These are phyloP conservation scores for Globisporangium cylindrosporum DNA, from an alignment of 352 stramenopile species.

Conservation along the genomic window DNA sequence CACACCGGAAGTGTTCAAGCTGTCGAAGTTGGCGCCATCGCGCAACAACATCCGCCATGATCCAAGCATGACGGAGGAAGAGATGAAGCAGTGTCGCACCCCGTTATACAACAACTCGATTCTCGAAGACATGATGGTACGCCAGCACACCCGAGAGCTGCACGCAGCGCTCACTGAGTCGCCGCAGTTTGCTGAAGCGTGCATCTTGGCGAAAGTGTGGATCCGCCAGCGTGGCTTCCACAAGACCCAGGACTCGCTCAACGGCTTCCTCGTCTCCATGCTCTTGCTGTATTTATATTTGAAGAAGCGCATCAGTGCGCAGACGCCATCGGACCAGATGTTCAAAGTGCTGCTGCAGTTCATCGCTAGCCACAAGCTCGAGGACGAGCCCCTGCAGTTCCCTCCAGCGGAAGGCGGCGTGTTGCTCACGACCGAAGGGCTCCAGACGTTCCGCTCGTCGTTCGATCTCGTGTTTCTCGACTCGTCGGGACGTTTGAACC, in stretches of 20 bases:
- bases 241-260: constrained; percentile 69
- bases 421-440: constrained; percentile 56
- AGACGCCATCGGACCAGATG: constrained; percentile 82
- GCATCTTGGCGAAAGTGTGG: constrained; percentile 87
- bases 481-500: constrained; percentile 67
- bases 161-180: constrained; percentile 64
- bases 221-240: constrained; percentile 81
- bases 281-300: constrained; percentile 82
- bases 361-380: constrained; percentile 61
- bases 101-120: constrained; percentile 90
- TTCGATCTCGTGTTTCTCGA: constrained; percentile 82
- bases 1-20: constrained; percentile 68
- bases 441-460: constrained; percentile 59
- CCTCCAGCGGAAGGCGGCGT: constrained; percentile 52
- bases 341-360: constrained; percentile 86
- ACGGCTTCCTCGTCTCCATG: constrained; percentile 83
- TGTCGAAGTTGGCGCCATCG: constrained; percentile 72
- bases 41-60: constrained; percentile 87
- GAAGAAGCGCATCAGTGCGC: constrained; percentile 63
- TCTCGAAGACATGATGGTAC: constrained; percentile 89
- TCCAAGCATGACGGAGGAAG: constrained; percentile 61
- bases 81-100: constrained; percentile 68
- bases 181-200: constrained; percentile 71
- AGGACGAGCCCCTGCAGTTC: constrained; percentile 67
- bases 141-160: constrained; percentile 77